Base-by-base conservation (phyloP, 2,329 filamentous ascomycete genomes). In the Chaetomium globosum region DNA sequence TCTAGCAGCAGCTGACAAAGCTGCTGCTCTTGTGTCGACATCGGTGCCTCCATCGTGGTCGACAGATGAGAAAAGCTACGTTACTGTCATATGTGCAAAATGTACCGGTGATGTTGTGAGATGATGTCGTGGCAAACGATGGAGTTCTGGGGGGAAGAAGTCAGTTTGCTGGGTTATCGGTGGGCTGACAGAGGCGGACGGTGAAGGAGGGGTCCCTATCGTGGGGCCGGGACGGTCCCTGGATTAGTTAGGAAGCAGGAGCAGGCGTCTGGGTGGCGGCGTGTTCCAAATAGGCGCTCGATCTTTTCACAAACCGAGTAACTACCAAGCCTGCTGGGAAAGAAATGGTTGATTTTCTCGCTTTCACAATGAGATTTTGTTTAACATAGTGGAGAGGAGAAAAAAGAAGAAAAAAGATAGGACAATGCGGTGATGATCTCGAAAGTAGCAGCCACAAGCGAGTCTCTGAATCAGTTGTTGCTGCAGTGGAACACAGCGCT, bases 1-100 rank as follows among this genome's bases (percentile, higher is more conserved):
- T 89, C 86, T 75, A 90, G 87, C 74, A 99, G 85, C 74, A 91
- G 87, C 76, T 90, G 86, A 77, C 91, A 93, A 79, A 98, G 90
- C 81, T 90, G 88, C 79, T 85, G 88, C 83, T 97, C 93, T 76
- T 87, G 86, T 21, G 85, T 87, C 69, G 85, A 84, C 80, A 87
- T 83, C 61, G 77, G 69, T 68, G 78, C 73, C 68, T 84, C 83
- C 85, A 87, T 87, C 30, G 69, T 73, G 61, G 46, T 65, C 46
- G 56, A 66, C 61, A 52, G 30, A 26, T 23, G n/a, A 53, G n/a
- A 26, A 26, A 57, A 5, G 30, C 30, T 65, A 64, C 16, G 19
- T n/a, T 52, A 43, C 31, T 31, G 53, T 57, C 63, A 65, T 65
- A 58, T 52, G 63, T 31, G 58, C 58, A 57, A 48, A 7, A 16